These are phyloP conservation scores for Anisodus tanguticus DNA, from an alignment of 257 asterid genomes.

Conservation along the genomic window DNA sequence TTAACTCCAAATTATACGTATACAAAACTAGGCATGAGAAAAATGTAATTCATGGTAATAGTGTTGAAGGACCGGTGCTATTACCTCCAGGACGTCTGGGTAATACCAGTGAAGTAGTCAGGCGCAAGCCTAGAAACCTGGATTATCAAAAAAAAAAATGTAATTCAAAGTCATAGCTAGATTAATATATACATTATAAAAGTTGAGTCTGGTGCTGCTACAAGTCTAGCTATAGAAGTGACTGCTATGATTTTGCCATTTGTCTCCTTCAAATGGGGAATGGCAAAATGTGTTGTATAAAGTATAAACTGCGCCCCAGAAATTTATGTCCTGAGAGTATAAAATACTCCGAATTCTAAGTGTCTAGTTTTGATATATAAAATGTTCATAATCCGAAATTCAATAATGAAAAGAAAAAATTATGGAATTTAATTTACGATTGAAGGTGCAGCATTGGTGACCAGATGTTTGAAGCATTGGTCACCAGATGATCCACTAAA, in stretches of 20 bases:
- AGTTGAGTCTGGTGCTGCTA: conserved; percentile 60
- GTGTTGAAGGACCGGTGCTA: too few relatives aligned
- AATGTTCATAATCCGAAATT: not conserved
- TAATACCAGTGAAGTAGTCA: too few relatives aligned
- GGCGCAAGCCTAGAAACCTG: too few relatives aligned
- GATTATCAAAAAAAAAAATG: too few relatives aligned
- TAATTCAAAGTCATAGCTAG: not conserved
- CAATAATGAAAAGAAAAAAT: not conserved
- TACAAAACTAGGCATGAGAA: not conserved
- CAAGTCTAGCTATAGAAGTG: conserved; percentile 63
- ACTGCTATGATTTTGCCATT: conserved; percentile 62
- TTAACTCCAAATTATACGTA: too few relatives aligned
- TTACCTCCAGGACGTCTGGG: too few relatives aligned
- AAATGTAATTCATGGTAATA: not conserved
- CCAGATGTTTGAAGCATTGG: conserved; percentile 54
- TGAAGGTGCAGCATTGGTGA: conserved; percentile 49
- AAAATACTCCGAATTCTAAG: not conserved
- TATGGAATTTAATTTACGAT: conserved; percentile 45
- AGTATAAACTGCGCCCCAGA: conserved; percentile 70
- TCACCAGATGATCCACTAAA: conserved; percentile 70
- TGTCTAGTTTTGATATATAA: too few relatives aligned
- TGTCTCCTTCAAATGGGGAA: conserved; percentile 62
- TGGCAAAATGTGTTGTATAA: conserved; percentile 58
- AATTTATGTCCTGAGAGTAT: conserved; percentile 60
- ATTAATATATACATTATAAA: conserved; percentile 56